Percentiles rank a stretch among this genome's conserved stretches.
These are phyloP conservation scores for Stagonosporopsis tanaceti DNA, from an alignment of 2,329 filamentous ascomycete species.

Conservation along the genomic window DNA sequence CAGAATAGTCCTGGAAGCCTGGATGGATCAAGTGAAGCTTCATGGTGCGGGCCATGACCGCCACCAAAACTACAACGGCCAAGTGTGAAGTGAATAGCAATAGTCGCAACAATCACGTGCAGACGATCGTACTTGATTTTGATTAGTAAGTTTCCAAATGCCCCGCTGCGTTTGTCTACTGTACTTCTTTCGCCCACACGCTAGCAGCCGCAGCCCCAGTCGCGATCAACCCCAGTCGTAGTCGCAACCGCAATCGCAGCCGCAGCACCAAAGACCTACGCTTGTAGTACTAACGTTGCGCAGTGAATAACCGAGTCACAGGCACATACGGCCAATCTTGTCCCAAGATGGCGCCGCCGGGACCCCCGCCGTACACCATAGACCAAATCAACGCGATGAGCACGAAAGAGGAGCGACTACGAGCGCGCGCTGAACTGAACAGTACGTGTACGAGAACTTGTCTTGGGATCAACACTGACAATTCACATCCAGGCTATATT, in stretches of 20 bases:
- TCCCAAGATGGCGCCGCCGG: constrained; percentile 32
- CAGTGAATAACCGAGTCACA: constrained; percentile 15
- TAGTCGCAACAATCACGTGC: constrained; percentile 3
- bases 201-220: background rate
- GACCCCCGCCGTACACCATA: constrained; percentile 36
- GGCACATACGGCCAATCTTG: constrained; percentile 7
- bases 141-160: background rate
- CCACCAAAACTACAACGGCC: background rate
- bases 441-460: constrained; percentile 34
- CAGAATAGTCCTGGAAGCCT: background rate
- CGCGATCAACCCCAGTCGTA: too few species aligned
- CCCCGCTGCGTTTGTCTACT: background rate
- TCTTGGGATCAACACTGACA: constrained; percentile 19
- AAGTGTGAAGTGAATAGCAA: too few species aligned
- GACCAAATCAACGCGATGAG: constrained; percentile 37
- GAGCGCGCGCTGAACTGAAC: constrained; percentile 36
- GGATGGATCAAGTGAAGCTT: background rate
- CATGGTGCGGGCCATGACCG: background rate
- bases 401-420: constrained; percentile 27
- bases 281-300: constrained; percentile 21
- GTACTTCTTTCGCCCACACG: background rate
- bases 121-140: background rate
- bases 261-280: constrained; percentile 12
- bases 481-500: constrained; percentile 26
- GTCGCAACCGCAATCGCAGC: background rate